These are phyloP conservation scores for Pseudoneurospora amorphoporcata DNA, from an alignment of 495 filamentous ascomycete genomes.

Conservation along the genomic window DNA sequence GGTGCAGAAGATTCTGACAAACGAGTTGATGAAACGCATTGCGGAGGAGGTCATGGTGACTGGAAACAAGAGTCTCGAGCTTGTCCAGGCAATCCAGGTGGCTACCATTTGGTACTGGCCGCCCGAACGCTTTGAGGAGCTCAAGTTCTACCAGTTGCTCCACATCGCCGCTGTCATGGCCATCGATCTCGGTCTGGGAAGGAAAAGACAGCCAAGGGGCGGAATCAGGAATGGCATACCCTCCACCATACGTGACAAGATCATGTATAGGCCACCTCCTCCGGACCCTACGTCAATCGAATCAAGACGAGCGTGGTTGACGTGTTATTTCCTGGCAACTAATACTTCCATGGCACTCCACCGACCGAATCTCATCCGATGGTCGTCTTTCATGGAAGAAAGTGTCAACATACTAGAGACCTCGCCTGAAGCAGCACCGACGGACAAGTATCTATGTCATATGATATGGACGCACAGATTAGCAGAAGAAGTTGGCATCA, in stretches of 20 bases:
- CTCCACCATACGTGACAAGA: conserved; percentile 36
- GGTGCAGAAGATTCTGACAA: conserved; percentile 49
- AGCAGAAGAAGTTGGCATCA: conserved; percentile 66
- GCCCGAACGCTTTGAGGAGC: conserved; percentile 72
- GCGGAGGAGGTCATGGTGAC: conserved; percentile 64
- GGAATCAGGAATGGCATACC: conserved; percentile 26
- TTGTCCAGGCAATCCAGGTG: conserved; percentile 72
- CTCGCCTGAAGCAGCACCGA: conserved; percentile 57
- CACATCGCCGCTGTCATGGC: conserved; percentile 78
- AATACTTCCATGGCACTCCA: conserved; percentile 71
- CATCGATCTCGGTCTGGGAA: conserved; percentile 77
- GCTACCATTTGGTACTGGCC: conserved; percentile 72
- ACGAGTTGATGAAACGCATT: conserved; percentile 61
- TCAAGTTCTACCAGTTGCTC: conserved; percentile 84
- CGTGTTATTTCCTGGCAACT: conserved; percentile 65
- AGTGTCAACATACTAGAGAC: conserved; percentile 64
- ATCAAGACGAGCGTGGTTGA: conserved; percentile 65
- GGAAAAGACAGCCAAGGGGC: conserved; percentile 31
- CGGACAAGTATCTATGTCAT: conserved; percentile 64
- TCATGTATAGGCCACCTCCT: conserved; percentile 36
- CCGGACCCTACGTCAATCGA: conserved; percentile 60
- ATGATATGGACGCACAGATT: conserved; percentile 69
- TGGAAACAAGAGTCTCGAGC: conserved; percentile 75
- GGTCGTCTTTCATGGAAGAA: conserved; percentile 78
- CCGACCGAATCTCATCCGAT: conserved; percentile 71